A percentile compares a stretch with the other conserved stretches of the same genome.
These are phyloP conservation scores for Candida pini DNA, from an alignment of 805 yeast genomes.

Conservation along the genomic window DNA sequence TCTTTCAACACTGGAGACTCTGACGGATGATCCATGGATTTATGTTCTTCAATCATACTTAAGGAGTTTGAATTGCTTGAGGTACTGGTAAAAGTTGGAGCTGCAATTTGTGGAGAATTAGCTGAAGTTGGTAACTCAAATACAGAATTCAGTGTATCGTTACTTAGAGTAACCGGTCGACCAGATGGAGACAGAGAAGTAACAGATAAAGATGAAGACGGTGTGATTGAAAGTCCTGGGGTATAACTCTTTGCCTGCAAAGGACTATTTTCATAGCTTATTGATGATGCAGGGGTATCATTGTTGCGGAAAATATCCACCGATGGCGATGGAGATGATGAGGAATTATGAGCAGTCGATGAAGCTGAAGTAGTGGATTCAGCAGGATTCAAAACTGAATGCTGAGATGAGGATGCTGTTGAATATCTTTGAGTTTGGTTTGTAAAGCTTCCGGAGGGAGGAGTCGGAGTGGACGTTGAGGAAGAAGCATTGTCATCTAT, in stretches of 20 bases:
- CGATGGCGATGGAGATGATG: constrained; percentile 19
- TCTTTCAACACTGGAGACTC: too few relatives aligned
- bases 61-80: background rate
- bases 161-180: background rate
- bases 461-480: too few relatives aligned
- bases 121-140: background rate
- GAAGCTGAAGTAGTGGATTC: constrained; percentile 13
- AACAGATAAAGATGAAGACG: background rate
- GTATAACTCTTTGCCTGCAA: constrained; percentile 1
- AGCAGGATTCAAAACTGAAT: constrained; percentile 6
- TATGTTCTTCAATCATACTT: background rate
- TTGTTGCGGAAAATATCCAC: constrained; percentile 8
- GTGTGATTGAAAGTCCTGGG: background rate
- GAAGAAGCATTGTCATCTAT: too few relatives aligned
- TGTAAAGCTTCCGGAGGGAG: too few relatives aligned
- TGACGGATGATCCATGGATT: background rate
- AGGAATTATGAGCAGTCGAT: constrained; percentile 10
- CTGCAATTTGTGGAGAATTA: background rate
- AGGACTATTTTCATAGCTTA: constrained; percentile 8
- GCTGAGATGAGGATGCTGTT: constrained; percentile 9
- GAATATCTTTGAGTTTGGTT: constrained; percentile 8
- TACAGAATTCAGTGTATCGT: constrained; percentile 1
- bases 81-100: background rate
- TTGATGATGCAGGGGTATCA: constrained; percentile 20
- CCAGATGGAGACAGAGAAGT: background rate